Evolutionary conservation across 2,329 filamentous ascomycete species (phyloP).

Genomic region (Ophiocordyceps robertsii): DNA sequence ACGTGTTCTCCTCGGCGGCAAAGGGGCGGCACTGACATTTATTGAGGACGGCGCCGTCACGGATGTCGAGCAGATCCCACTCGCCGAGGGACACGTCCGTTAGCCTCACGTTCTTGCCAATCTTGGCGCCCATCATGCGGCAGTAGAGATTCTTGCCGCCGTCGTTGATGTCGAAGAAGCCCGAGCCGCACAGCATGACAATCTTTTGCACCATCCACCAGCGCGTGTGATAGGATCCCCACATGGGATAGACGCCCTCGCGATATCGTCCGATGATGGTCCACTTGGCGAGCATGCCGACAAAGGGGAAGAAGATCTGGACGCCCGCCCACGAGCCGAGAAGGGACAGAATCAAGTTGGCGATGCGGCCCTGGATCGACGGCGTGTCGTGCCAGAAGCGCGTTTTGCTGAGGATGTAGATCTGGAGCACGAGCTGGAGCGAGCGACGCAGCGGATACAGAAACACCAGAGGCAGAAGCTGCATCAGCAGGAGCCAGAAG

Average conservation of each 20-base stretch:
- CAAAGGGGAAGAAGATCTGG: constrained; percentile 25
- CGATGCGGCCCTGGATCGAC: constrained; percentile 27
- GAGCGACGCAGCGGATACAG: constrained; percentile 36
- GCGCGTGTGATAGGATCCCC: constrained; percentile 41
- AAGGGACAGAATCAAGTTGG: constrained; percentile 33
- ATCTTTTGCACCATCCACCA: constrained; percentile 47
- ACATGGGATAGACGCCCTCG: constrained; percentile 44
- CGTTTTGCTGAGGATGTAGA: constrained; percentile 29
- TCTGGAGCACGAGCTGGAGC: constrained; percentile 36
- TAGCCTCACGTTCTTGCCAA: constrained; percentile 35
- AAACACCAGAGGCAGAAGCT: constrained; percentile 34
- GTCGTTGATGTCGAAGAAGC: constrained; percentile 27
- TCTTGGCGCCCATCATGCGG: constrained; percentile 36
- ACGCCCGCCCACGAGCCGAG: constrained; percentile 25
- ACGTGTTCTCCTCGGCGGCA: constrained; percentile 38
- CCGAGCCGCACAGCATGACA: constrained; percentile 31
- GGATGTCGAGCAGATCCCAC: constrained; percentile 40
- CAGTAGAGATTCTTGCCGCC: constrained; percentile 29
- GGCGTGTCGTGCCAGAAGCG: constrained; percentile 24
- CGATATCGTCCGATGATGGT: constrained; percentile 36
- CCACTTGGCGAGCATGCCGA: constrained; percentile 40
- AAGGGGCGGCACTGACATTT: constrained; percentile 36
- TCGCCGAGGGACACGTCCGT: constrained; percentile 32
- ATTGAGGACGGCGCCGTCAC: constrained; percentile 32
- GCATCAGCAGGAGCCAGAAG: constrained; percentile 31